Percentiles rank a stretch among this genome's conserved stretches.
Conservation (phyloP, 2,329 filamentous ascomycete genomes). For the Verticillium tricorpus region DNA sequence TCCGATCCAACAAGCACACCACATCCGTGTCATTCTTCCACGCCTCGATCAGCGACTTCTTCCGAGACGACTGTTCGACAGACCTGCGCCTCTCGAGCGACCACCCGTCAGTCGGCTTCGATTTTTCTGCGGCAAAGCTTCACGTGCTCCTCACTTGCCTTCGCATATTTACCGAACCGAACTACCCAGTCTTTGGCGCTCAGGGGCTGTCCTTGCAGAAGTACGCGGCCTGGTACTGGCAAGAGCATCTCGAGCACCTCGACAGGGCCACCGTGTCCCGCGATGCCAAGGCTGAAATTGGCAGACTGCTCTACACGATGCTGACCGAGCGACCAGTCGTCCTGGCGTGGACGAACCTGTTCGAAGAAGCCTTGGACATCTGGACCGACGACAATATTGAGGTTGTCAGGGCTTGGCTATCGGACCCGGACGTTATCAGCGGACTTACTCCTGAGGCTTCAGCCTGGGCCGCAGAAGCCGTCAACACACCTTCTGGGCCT, state of each 20-base stretch:
- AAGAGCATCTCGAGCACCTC: slow-evolving; percentile 32
- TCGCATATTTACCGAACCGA: slow-evolving; percentile 30
- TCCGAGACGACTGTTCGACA: slow-evolving; percentile 25
- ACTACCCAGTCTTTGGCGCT: slow-evolving; percentile 12
- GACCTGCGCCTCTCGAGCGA: slow-evolving; percentile 9
- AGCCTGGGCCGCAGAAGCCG: slow-evolving; percentile 23
- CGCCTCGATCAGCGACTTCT: slow-evolving; percentile 33
- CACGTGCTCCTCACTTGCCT: slow-evolving; percentile 34
- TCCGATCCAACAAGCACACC: slow-evolving; percentile 35
- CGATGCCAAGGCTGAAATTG: slow-evolving; percentile 27
- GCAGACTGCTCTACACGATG: slow-evolving; percentile 28
- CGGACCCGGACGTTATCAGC: slow-evolving; percentile 24
- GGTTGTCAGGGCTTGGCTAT: slow-evolving; percentile 30
- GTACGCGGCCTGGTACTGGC: slow-evolving; percentile 41
- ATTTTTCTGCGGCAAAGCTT: slow-evolving; percentile 26
- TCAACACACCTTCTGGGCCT: slow-evolving; percentile 22
- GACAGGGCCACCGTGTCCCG: slow-evolving; percentile 20
- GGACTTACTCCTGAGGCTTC: slow-evolving; percentile 22
- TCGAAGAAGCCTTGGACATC: slow-evolving; percentile 36
- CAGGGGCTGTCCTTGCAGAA: slow-evolving; percentile 15
- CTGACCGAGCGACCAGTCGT: slow-evolving; percentile 30
- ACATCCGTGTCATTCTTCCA: slow-evolving; percentile 36
- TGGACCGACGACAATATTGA: slow-evolving; percentile 33
- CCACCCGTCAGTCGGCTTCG: slow-evolving; percentile 26
- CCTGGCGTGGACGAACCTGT: slow-evolving; percentile 34